Percentiles rank a stretch among this genome's conserved stretches.
These are phyloP conservation scores for Pezicula carpinea DNA, from an alignment of 2,329 filamentous ascomycete species.

Conservation along the genomic window DNA sequence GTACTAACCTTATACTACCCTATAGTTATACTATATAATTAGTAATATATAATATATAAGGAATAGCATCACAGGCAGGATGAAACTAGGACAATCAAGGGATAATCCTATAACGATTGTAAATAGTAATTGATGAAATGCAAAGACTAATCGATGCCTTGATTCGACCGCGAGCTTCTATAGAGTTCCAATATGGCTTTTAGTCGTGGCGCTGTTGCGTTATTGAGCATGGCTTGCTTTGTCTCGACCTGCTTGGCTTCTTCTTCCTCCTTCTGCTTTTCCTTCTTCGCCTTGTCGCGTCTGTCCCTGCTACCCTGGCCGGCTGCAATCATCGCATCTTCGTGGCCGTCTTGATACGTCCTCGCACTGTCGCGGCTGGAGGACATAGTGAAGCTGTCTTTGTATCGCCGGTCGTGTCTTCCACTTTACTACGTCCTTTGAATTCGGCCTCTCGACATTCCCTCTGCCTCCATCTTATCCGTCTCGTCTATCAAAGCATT, in stretches of 20 bases:
- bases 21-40: no score
- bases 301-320: background rate
- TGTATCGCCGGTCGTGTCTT: background rate
- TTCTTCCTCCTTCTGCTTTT: background rate
- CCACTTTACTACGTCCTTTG: background rate
- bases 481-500: background rate
- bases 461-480: background rate
- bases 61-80: background rate
- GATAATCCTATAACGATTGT: background rate
- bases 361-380: background rate
- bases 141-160: background rate
- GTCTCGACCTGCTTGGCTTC: background rate
- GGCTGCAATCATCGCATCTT: background rate
- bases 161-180: background rate
- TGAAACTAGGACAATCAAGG: background rate
- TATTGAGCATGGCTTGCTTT: background rate
- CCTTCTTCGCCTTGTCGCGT: background rate
- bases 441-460: background rate
- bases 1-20: no score
- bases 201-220: no score
- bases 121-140: background rate
- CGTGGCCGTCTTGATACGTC: background rate
- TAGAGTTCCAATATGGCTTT: background rate
- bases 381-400: background rate
- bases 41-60: no score